phyloP scores from a whole-genome alignment of 768 basidiomycete species.

The Fistulinella prunicolor region DNA sequence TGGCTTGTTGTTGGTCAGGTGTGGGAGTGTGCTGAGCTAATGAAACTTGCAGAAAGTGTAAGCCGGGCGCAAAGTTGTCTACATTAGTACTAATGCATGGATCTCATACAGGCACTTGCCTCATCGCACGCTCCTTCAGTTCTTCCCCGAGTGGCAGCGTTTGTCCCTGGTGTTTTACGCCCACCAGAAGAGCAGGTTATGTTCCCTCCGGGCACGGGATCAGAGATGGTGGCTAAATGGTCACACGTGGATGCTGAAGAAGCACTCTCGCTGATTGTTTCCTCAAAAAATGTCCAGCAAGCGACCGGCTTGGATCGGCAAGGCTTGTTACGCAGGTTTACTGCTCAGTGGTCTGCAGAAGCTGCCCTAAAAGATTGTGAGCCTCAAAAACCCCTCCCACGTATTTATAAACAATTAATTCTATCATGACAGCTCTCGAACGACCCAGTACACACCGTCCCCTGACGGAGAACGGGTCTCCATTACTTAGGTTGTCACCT shows the following conservation, averaged over 20 bases:
- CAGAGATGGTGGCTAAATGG: constrained; percentile 20
- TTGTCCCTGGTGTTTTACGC: constrained; percentile 41
- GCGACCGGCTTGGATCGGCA: constrained; percentile 63
- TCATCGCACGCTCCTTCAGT: constrained; percentile 36
- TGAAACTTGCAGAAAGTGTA: constrained; percentile 56
- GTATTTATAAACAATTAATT: constrained; percentile 8
- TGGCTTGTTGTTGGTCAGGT: constrained; percentile 69
- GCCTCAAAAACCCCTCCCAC: constrained; percentile 24
- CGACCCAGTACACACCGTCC: constrained; percentile 52
- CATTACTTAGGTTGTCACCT: constrained; percentile 77
- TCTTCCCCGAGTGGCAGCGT: constrained; percentile 36
- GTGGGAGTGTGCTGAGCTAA: constrained; percentile 63
- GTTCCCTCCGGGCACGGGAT: constrained; percentile 35
- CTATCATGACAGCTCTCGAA: constrained; percentile 52
- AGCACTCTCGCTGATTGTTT: constrained; percentile 55
- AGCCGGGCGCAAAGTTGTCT: constrained; percentile 19
- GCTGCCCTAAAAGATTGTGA: constrained; percentile 73
- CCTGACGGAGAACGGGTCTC: constrained; percentile 67
- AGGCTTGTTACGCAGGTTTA: constrained; percentile 51
- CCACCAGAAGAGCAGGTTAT: constrained; percentile 43
- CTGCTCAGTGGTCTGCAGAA: constrained; percentile 68
- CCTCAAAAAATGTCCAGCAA: constrained; percentile 53
- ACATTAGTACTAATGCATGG: constrained; percentile 14
- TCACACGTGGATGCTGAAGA: constrained; percentile 50
- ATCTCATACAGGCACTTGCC: constrained; percentile 42